Evolutionary conservation across 116 monocot genomes (phyloP).

Genomic region (Trichopus zeylanicus): DNA sequence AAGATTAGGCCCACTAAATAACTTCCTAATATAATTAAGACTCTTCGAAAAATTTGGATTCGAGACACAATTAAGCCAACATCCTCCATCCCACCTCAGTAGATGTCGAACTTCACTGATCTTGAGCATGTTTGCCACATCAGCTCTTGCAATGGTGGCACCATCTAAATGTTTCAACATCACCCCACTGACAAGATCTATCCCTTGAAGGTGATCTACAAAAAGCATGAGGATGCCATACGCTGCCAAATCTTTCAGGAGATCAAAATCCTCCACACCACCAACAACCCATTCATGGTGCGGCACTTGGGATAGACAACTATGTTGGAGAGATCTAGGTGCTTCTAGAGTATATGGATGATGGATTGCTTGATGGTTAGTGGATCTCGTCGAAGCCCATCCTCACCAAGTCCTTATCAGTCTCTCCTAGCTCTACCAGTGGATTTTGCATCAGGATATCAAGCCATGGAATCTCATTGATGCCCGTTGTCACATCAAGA

Average conservation of each 20-base stretch:
- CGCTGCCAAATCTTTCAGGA: conserved; percentile 44
- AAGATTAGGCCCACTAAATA: no score
- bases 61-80: no score
- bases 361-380: conserved; percentile 32
- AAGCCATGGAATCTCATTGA: conserved; percentile 47
- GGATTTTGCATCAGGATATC: conserved; percentile 54
- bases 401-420: conserved; percentile 42
- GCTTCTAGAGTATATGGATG: conserved; percentile 51
- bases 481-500: conserved; percentile 23
- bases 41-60: no score
- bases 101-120: conserved; percentile 17
- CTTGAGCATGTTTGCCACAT: conserved; percentile 33
- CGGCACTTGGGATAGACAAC: conserved; percentile 38
- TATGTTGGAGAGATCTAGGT: conserved; percentile 44
- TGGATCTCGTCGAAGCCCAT: conserved; percentile 18
- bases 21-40: no score
- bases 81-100: background rate
- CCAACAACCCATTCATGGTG: conserved; percentile 32
- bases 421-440: conserved; percentile 33
- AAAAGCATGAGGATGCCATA: conserved; percentile 34
- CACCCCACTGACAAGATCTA: conserved; percentile 18
- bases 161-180: conserved; percentile 40
- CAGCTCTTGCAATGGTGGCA: conserved; percentile 35
- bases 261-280: conserved; percentile 47
- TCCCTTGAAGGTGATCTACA: conserved; percentile 41